Evolutionary conservation across 2,329 filamentous ascomycete species (phyloP).

Genomic region (Aspergillus sp.): DNA sequence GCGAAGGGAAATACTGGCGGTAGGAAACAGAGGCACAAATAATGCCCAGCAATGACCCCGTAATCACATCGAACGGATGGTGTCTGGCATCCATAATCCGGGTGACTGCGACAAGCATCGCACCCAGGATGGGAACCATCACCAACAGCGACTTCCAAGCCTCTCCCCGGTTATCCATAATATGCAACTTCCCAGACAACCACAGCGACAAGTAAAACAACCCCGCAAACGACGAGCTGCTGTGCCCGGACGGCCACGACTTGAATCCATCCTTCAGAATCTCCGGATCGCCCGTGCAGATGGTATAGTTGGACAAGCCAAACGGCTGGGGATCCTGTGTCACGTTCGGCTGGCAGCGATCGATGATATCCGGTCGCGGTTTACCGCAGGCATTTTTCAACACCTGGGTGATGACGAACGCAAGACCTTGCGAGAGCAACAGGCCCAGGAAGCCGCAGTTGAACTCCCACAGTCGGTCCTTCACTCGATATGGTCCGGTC

Average conservation of each 20-base stretch:
- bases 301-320: constrained; percentile 41
- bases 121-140: constrained; percentile 48
- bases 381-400: constrained; percentile 56
- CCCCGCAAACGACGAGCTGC: constrained; percentile 47
- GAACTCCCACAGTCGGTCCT: constrained; percentile 55
- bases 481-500: constrained; percentile 45
- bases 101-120: constrained; percentile 49
- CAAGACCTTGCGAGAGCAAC: constrained; percentile 46
- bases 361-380: constrained; percentile 54
- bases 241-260: constrained; percentile 48
- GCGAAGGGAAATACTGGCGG: constrained; percentile 53
- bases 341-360: constrained; percentile 42
- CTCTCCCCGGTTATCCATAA: constrained; percentile 54
- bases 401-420: constrained; percentile 52
- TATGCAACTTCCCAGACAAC: constrained; percentile 53
- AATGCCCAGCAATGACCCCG: constrained; percentile 48
- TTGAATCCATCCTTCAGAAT: constrained; percentile 54
- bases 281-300: constrained; percentile 46
- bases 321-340: constrained; percentile 28
- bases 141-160: constrained; percentile 54
- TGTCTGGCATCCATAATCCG: constrained; percentile 58
- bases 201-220: constrained; percentile 55
- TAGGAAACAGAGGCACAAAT: constrained; percentile 48
- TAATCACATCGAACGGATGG: constrained; percentile 56
- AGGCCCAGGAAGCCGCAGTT: constrained; percentile 56